Base-by-base conservation (phyloP, 2,329 filamentous ascomycete species). In the Paraconiothyrium brasiliense region DNA sequence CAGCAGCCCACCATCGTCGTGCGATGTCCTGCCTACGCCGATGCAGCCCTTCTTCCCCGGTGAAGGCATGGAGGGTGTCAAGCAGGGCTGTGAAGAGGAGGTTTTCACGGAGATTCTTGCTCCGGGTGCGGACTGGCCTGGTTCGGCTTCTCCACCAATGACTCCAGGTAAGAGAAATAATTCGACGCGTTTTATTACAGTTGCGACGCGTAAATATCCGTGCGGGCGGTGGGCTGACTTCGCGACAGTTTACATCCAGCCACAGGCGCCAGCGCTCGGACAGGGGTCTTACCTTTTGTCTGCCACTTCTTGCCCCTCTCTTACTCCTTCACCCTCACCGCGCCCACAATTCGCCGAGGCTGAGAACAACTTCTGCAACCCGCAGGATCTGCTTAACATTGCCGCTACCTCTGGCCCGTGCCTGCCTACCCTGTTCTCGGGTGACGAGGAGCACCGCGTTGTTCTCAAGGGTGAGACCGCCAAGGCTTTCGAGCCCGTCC, bases 281-380 rank as follows among this genome's bases (percentile, higher is more conserved):
- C 84, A 87, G 71, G 75, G 79, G 74, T 89, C 87, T 77, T 92
- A 94, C 79, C 85, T 92, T 70, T 84, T 93, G 69, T 91, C 91
- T 69, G 86, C 89, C 57, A 85, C 84, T 67, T 89, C 90, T 49
- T 94, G 91, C 83, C 92, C 93, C 68, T 95, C 93, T 61, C 87
- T 95, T 66, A 96, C 93, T 32, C 93, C 93, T 22, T 97, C 93
- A 35, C 93, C 93, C 20, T 91, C 92, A 67, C 89, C 92, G 69
- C 84, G 86, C 71, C 88, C 91, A 59, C 83, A 90, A 76, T 82
- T 86, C 49, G 88, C 89, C 1, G 90, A 93, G 74, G 84, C 86
- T 68, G 90, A 93, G 78, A 86, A 93, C 69, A 90, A 93, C 80
- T 96, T 95, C 78, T 97, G 94, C 80, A 94, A 97, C 76, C 94